A percentile compares a stretch with the other conserved stretches of the same genome.
Conservation (phyloP, 768 basidiomycete species). For the Psilocybe azurescens region DNA sequence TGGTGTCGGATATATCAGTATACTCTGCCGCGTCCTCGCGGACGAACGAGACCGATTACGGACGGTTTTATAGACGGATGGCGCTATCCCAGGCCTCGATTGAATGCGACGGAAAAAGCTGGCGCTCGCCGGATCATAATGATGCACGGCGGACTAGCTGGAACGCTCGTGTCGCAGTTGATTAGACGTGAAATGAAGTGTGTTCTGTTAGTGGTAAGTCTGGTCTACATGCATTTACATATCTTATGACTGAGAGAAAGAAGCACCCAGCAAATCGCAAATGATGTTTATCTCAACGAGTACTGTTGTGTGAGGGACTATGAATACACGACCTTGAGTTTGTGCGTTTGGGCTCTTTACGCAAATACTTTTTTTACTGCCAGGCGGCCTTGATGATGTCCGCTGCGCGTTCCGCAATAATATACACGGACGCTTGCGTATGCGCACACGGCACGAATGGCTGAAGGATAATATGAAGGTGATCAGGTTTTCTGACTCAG, state of each 20-base stretch:
- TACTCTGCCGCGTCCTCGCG: background rate
- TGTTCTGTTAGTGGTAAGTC: too few species aligned
- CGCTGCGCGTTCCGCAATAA: conserved; percentile 20
- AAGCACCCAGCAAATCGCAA: too few species aligned
- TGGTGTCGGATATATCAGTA: background rate
- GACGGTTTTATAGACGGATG: background rate
- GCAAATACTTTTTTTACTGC: background rate
- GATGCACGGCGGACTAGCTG: too few species aligned
- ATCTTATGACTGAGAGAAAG: too few species aligned
- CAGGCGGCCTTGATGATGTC: conserved; percentile 18
- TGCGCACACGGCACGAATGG: conserved; percentile 23
- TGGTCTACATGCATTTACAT: too few species aligned
- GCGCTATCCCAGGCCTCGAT: background rate
- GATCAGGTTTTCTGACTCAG: background rate
- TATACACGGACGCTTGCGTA: conserved; percentile 22
- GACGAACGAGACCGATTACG: background rate
- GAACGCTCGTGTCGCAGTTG: too few species aligned
- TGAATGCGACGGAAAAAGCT: too few species aligned
- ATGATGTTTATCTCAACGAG: too few species aligned
- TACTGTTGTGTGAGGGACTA: too few species aligned
- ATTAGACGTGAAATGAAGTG: too few species aligned
- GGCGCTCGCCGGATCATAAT: background rate
- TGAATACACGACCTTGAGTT: too few species aligned
- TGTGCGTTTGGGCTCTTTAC: too few species aligned
- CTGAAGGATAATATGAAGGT: background rate